Evolutionary conservation across 495 filamentous ascomycete species (phyloP), one percentile per base, ranked within the genome.

Genomic region (Penicillium waksmanii): DNA sequence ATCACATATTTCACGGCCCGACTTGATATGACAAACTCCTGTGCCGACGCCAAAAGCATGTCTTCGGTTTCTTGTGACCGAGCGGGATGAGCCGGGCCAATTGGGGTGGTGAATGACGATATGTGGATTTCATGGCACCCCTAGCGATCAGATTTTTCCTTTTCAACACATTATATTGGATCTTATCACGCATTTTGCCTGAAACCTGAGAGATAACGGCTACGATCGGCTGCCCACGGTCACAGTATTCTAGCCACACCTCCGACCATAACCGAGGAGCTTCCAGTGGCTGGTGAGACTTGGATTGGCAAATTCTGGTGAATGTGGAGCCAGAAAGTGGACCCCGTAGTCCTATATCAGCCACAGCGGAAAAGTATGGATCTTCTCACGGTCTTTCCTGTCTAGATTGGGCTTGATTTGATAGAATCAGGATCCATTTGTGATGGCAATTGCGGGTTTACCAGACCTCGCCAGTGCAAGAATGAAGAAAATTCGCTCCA

Each of bases 351-450:
- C n/a, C 13, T 35, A 18, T 25, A 21, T 2, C 27, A 56, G 53
- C 58, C 58, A 56, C 58, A 61, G 53, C 58, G 58, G 58, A 61
- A 61, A 61, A 51, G 23, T 61, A 61, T 61, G 58, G 58, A 61
- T 56, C 53, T 52, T 47, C 19, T 31, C 10, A 25, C 21, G 8
- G 7, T n/a, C 13, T 6, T 51, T 51, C 11, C 51, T 33, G 36
- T 49, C 27, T 51, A 44, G 2, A 44, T 7, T 44, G 13, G 7
- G 42, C 8, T 52, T 46, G 46, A 3, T 47, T 31, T 56, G 36
- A 56, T 19, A 38, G 31, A 56, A 46, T n/a, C 27, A 36, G 47
- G 58, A 21, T 46, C 53, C 58, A 52, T 51, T 48, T 51, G 27
- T 11, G 7, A 46, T 51, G 23, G 47, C 51, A 47, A 47, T 46